Evolutionary conservation across 345 rosid genomes (phyloP).

Genomic region (Acer saccharum): DNA sequence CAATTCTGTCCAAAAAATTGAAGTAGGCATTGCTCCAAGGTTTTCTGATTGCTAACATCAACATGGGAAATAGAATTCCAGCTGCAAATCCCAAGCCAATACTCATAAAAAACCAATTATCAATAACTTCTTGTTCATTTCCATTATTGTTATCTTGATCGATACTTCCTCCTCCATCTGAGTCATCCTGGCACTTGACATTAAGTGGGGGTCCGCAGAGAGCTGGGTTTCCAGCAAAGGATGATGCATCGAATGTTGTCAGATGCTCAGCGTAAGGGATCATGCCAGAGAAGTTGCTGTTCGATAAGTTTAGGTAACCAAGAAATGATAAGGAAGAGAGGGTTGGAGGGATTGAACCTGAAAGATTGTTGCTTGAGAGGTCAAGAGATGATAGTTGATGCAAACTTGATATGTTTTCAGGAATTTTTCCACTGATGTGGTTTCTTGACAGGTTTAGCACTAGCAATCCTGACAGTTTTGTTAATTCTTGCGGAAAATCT

Average conservation of each 20-base stretch:
- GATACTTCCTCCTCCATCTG: conserved; percentile 10
- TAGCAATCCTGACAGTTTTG: conserved; percentile 37
- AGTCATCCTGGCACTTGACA: conserved; percentile 21
- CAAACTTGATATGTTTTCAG: conserved; percentile 37
- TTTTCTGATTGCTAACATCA: conserved; percentile 22
- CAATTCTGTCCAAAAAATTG: conserved; percentile 30
- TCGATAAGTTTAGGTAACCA: conserved; percentile 38
- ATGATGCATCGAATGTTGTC: conserved; percentile 34
- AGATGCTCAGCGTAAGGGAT: conserved; percentile 40
- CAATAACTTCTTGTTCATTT: conserved; percentile 26
- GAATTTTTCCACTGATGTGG: conserved; percentile 33
- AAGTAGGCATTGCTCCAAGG: conserved; percentile 38
- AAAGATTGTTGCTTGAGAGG: conserved; percentile 46
- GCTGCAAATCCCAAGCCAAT: conserved; percentile 51
- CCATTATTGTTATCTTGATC: neutral
- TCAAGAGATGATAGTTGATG: conserved; percentile 47
- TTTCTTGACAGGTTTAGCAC: conserved; percentile 45
- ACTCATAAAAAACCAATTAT: conserved; percentile 48
- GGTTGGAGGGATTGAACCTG: conserved; percentile 44
- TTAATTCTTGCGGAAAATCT: conserved; percentile 36
- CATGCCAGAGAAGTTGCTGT: conserved; percentile 36
- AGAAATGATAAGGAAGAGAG: conserved; percentile 39
- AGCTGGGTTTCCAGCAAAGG: conserved; percentile 39
- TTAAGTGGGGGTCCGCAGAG: conserved; percentile 48
- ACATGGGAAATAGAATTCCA: conserved; percentile 33